phyloP scores from a whole-genome alignment of 2,329 filamentous ascomycete species.

The Cercospora sesami region DNA sequence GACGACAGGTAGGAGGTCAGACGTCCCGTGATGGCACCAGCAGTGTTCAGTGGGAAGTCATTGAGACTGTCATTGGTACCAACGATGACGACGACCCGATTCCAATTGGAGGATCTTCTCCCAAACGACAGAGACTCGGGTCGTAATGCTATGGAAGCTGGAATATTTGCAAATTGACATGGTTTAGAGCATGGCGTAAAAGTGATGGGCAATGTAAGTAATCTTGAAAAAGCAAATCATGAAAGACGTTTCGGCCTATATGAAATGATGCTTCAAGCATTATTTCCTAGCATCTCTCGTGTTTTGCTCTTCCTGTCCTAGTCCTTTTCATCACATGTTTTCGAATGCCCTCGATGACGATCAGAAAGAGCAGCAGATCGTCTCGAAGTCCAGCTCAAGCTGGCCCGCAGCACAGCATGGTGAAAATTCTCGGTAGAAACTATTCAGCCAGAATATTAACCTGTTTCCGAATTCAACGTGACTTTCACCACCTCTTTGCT shows the following conservation, averaged over 20 bases:
- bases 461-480: background rate
- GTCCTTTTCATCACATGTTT: background rate
- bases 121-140: conserved; percentile 25
- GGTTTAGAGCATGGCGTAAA: background rate
- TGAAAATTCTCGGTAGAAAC: background rate
- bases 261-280: background rate
- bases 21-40: conserved; percentile 63
- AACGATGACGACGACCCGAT: conserved; percentile 18
- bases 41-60: conserved; percentile 78
- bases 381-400: background rate
- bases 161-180: background rate
- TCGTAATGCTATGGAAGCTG: too few species aligned
- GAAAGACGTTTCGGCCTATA: background rate
- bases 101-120: background rate
- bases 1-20: conserved; percentile 61
- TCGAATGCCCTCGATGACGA: background rate
- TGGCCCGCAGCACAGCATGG: background rate
- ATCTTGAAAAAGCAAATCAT: background rate
- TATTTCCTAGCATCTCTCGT: background rate
- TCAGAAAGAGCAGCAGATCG: background rate
- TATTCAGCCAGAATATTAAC: background rate
- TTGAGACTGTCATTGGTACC: conserved; percentile 56
- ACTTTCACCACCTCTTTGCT: background rate
- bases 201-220: background rate
- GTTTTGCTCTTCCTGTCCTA: background rate